A percentile compares a stretch with the other conserved stretches of the same genome.
Conservation (phyloP, 2,329 filamentous ascomycete species). For the Bipolaris bicolor region DNA sequence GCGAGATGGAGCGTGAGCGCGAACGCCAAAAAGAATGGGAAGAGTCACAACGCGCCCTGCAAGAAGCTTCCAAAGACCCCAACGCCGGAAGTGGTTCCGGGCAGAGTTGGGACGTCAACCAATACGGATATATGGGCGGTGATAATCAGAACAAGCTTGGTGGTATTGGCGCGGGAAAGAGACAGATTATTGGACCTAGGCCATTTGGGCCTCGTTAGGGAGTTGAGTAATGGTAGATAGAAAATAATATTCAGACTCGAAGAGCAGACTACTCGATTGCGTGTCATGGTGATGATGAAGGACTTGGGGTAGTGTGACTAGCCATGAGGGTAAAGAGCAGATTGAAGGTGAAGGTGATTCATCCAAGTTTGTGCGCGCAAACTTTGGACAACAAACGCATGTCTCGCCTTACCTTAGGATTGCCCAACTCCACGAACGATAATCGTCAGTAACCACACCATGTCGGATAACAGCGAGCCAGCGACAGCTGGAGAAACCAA, state of each 20-base stretch:
- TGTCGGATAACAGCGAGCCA: too few relatives aligned
- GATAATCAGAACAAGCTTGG: constrained; percentile 73
- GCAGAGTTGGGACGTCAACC: constrained; percentile 75
- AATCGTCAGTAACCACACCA: too few relatives aligned
- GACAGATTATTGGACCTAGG: constrained; percentile 80
- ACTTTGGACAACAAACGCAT: neutral
- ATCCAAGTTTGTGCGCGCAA: neutral
- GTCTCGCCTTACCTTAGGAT: too few relatives aligned
- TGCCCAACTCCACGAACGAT: too few relatives aligned
- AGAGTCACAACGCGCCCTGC: constrained; percentile 70
- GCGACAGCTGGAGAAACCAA: neutral
- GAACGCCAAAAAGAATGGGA: constrained; percentile 83
- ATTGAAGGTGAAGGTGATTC: neutral
- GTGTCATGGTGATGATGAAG: neutral
- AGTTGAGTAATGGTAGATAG: neutral
- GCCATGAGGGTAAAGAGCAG: neutral
- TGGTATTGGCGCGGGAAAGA: constrained; percentile 64
- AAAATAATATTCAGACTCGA: neutral
- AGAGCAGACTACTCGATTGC: neutral
- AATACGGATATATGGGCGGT: constrained; percentile 78
- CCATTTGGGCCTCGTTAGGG: constrained; percentile 56
- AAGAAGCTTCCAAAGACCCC: constrained; percentile 59
- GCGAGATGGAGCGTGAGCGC: constrained; percentile 80
- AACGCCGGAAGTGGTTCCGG: constrained; percentile 71
- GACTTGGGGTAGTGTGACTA: neutral